A percentile compares a stretch with the other conserved stretches of the same genome.
These are phyloP conservation scores for Nitzschia inconspicua DNA, from an alignment of 108 stramenopile species.

Conservation along the genomic window DNA sequence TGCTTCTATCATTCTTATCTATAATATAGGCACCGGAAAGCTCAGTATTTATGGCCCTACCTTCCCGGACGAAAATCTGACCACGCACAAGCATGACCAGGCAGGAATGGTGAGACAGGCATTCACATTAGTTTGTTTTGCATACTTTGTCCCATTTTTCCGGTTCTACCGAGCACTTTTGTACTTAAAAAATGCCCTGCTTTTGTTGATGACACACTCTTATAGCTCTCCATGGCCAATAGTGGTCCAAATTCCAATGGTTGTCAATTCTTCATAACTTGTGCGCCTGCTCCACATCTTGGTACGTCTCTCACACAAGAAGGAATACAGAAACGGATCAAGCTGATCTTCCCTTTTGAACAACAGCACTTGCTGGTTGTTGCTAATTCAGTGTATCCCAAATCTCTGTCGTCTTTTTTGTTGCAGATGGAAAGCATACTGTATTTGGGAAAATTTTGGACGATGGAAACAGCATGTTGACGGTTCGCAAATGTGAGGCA, in stretches of 20 bases:
- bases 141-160: too few species aligned
- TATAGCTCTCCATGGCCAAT: slow-evolving; percentile 94
- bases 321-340: too few species aligned
- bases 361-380: background rate
- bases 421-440: slow-evolving; percentile 84
- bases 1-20: background rate
- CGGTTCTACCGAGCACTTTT: too few species aligned
- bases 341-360: too few species aligned
- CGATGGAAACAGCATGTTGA: slow-evolving; percentile 86
- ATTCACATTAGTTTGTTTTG: too few species aligned
- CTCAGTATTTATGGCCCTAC: slow-evolving; percentile 68
- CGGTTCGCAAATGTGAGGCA: slow-evolving; percentile 84
- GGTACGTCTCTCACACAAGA: background rate
- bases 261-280: slow-evolving; percentile 98
- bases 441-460: slow-evolving; percentile 97
- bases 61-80: slow-evolving; percentile 96
- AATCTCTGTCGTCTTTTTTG: slow-evolving; percentile 9
- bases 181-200: too few species aligned
- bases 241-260: slow-evolving; percentile 90
- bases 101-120: too few species aligned
- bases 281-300: slow-evolving; percentile 54
- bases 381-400: background rate
- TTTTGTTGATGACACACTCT: too few species aligned
- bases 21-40: slow-evolving; percentile 56
- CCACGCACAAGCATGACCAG: slow-evolving; percentile 71